Base-by-base conservation (phyloP, 441 rosid genomes). In the Pelargonium australe region DNA sequence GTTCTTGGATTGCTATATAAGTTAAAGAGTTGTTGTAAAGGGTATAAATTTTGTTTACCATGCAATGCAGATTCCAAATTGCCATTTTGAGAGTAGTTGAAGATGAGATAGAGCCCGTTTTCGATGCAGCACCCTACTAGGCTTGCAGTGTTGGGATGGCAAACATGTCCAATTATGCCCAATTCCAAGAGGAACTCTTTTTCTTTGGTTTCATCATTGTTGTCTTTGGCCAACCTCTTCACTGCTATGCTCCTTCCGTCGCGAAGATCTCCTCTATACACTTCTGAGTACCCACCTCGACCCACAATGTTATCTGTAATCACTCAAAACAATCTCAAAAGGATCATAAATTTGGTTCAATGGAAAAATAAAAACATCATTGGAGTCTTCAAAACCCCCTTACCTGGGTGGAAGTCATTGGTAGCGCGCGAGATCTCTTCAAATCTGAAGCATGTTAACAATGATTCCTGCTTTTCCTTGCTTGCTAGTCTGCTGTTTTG, bases 281-380 rank as follows among this genome's bases (percentile, higher is more conserved):
- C 98, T 72, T 93, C 96, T 8, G 98, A 88, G 80, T 85, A 89
- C 13, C 97, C 98, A 11, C 98, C 96, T 80, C 82, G 70, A 5
- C 97, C 97, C 43, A 87, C 90, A 74, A 89, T 71, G 45, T 85
- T 85, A 60, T 85, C 98, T 93, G 74, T 61, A 34, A 34, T 34
- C 45, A 72, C 23, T 71, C 73, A 70, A 67, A 60, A 43, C 40
- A 73, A 65, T 2, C 4, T 20, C 23, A 20, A 20, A 20, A 20
- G 23, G 23, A 20, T 20, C 23, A 34, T 0, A 34, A 34, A 34
- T 31, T 31, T 31, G 37, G 37, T 31, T 31, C 37, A 31, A 3
- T 4, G 5, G 37, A 31, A 2, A 4, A 31, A 40, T 43, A 7
- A 43, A 57, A 11, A 10, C 8, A 14, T 34, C 7, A 60, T 47